Conservation (phyloP, 2,329 filamentous ascomycete species). For the Xylaria sp. region DNA sequence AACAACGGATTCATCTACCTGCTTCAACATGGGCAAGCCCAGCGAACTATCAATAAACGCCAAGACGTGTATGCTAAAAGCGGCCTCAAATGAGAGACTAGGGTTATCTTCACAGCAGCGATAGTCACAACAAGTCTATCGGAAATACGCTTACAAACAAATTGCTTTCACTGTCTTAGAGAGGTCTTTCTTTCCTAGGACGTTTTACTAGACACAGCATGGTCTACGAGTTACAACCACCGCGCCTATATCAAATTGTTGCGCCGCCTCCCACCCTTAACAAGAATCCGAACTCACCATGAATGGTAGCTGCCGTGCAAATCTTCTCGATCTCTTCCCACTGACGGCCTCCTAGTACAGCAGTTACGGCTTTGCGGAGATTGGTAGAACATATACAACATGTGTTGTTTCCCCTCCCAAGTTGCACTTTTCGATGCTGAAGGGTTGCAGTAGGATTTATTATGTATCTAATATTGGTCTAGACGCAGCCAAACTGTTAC, state of each 20-base stretch:
- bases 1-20: conserved; percentile 64
- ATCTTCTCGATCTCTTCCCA: conserved; percentile 53
- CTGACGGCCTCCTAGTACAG: conserved; percentile 60
- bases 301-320: conserved; percentile 57
- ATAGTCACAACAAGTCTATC: conserved; percentile 63
- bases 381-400: no score
- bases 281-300: conserved; percentile 60
- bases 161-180: conserved; percentile 56
- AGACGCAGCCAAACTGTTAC: no score
- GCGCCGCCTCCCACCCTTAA: conserved; percentile 48
- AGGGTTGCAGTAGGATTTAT: no score
- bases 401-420: no score
- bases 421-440: no score
- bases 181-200: conserved; percentile 58
- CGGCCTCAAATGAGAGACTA: conserved; percentile 56
- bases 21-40: conserved; percentile 66
- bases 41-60: conserved; percentile 70
- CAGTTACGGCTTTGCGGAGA: conserved; percentile 63
- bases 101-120: conserved; percentile 56
- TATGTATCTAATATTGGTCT: no score
- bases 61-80: conserved; percentile 55
- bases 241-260: conserved; percentile 53
- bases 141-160: conserved; percentile 61
- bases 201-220: conserved; percentile 63
- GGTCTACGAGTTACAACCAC: conserved; percentile 67